Evolutionary conservation across 257 asterid genomes (phyloP), one percentile per base, ranked within the genome.

Genomic region (Leonotis leonurus): DNA sequence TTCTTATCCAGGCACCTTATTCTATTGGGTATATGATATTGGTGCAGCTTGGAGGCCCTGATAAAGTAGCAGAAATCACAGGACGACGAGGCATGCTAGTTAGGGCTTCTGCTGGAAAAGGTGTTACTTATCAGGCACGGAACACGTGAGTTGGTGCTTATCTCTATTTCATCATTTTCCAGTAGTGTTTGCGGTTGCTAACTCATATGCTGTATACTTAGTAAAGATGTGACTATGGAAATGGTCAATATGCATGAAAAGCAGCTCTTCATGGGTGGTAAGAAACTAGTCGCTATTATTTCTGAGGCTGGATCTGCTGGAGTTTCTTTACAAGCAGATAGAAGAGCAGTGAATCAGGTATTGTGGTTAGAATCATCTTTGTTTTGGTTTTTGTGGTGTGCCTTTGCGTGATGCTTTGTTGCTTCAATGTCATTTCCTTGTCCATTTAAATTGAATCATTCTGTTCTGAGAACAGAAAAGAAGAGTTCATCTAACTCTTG

Each of bases 291-390:
- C 52, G 99, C 99, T 60, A 86, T 93, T 50, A 93, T 93, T 53
- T 93, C 99, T 36, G 99, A 89, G 88, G 99, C 97, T 81, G 99
- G 99, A 67, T 93, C 96, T 48, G 97, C 97, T 69, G 99, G 97
- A 73, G 99, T 93, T 83, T 93, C 99, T 69, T 84, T 93, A 80
- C 99, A 93, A 83, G 96, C 99, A 53, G 99, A 93, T 75, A 87
- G 88, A 77, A 83, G 99, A 84, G 96, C 83, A 8, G 63, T 76
- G 73, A 93, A 93, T 86, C 97, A 93, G 96, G 99, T 89, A 57
- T 74, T 29, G 27, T 54, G 12, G 49, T 59, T 71, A 18, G 58
- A 17, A 41, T 60, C 20, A 4, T 43, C 29, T 35, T 36, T 53
- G n/a, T 79, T 10, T 9, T 66, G 17, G 30, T 26, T 27, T 55